Evolutionary conservation across 2,329 filamentous ascomycete species (phyloP).

Genomic region (Fusarium cicatricum): DNA sequence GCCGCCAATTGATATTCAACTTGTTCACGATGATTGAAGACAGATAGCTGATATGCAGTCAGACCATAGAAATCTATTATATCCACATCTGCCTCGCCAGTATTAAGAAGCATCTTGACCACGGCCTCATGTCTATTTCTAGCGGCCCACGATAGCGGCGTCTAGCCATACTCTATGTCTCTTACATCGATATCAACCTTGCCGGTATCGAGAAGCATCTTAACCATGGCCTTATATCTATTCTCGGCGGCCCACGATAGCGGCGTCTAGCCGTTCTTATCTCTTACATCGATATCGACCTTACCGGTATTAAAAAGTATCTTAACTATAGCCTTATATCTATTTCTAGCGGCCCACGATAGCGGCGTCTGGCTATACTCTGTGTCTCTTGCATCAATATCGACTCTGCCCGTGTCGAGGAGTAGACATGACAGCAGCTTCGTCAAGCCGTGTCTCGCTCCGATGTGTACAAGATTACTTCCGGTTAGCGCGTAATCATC

Average conservation of each 20-base stretch:
- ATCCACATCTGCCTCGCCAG: no score
- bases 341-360: neutral
- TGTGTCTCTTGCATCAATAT: neutral
- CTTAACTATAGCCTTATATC: neutral
- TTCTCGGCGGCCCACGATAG: conserved; percentile 5
- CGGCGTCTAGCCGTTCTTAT: conserved; percentile 1
- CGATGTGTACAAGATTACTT: no score
- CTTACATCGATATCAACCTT: neutral
- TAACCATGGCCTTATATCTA: neutral
- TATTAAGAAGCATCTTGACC: no score
- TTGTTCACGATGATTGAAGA: no score
- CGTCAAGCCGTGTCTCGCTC: no score
- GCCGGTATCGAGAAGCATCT: neutral
- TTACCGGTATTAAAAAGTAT: neutral
- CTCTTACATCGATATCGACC: conserved; percentile 1
- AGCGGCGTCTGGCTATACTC: conserved; percentile 4
- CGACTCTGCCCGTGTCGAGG: neutral
- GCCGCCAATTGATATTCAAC: no score
- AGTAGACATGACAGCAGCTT: neutral
- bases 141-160: no score
- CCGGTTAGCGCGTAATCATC: no score
- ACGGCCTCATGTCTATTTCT: no score
- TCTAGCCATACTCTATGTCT: no score
- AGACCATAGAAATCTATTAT: no score
- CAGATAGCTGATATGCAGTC: no score